phyloP scores from a whole-genome alignment of 352 stramenopile genomes.

The Phytophthora pluvialis region DNA sequence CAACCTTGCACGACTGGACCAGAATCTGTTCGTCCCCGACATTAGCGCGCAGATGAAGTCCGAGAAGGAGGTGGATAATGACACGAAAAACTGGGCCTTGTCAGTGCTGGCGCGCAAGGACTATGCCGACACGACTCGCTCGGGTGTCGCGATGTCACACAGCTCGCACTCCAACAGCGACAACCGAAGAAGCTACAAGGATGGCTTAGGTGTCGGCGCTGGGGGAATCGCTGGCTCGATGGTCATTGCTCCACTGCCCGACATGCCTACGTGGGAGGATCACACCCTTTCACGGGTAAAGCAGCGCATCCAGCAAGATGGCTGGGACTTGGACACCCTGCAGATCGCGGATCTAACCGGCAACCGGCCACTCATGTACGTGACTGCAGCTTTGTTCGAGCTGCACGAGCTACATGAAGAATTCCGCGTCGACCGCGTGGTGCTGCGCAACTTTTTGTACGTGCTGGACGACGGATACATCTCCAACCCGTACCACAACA shows the following conservation, averaged over 20 bases:
- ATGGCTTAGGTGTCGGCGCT: slow-evolving; percentile 45
- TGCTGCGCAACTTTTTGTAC: slow-evolving; percentile 83
- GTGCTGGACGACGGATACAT: slow-evolving; percentile 80
- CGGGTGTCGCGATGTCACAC: slow-evolving; percentile 59
- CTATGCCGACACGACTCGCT: slow-evolving; percentile 64
- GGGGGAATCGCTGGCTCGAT: slow-evolving; percentile 20
- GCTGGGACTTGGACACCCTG: slow-evolving; percentile 75
- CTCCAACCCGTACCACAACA: slow-evolving; percentile 84
- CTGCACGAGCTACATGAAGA: slow-evolving; percentile 81
- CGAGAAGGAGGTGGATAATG: slow-evolving; percentile 77
- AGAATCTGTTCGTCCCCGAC: slow-evolving; percentile 85
- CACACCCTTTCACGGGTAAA: slow-evolving; percentile 56
- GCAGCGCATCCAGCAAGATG: slow-evolving; percentile 62
- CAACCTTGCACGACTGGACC: slow-evolving; percentile 75
- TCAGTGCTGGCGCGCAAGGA: slow-evolving; percentile 79
- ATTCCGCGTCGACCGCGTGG: slow-evolving; percentile 73
- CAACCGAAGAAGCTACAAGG: slow-evolving; percentile 59
- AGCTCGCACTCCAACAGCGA: slow-evolving; percentile 82
- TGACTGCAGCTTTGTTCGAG: slow-evolving; percentile 81
- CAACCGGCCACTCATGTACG: slow-evolving; percentile 78
- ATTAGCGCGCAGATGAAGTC: slow-evolving; percentile 85
- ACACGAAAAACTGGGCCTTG: slow-evolving; percentile 86
- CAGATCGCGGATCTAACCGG: slow-evolving; percentile 71
- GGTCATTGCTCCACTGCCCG: slow-evolving; percentile 47
- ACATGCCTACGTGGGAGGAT: slow-evolving; percentile 71